Base-by-base conservation (phyloP, 1,139 yeast genomes). In the Magnusiomyces fungicola region DNA sequence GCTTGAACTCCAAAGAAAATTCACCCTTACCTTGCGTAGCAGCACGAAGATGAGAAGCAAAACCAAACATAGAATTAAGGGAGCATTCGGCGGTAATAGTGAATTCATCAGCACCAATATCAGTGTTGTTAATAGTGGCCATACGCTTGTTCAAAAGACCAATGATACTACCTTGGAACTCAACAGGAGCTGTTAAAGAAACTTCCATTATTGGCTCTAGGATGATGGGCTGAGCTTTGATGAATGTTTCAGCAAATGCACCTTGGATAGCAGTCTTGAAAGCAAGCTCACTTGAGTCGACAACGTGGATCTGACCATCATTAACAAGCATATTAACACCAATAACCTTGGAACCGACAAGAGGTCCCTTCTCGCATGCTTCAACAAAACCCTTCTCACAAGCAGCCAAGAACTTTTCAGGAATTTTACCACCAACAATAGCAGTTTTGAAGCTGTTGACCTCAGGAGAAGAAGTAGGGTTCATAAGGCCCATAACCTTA, bases 1-100 rank as follows among this genome's bases (percentile, higher is more conserved):
- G 87, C 66, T 86, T 81, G 73, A 92, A 94, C 68, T 94, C 99
- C 69, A 94, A 76, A 3, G 96, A 80, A 67, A 94, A 94, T 70
- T 94, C 98, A 61, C 98, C 98, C 69, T 94, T 94, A 69, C 99
- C 99, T 71, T 94, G 98, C 23, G 98, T 92, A 55, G 87, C 83
- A 36, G 98, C 97, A 74, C 99, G 84, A 66, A 94, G 76, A 24
- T 88, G 81, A 14, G 97, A 87, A 12, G 97, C 96, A 68, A 92
- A 88, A 22, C 98, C 98, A 67, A 94, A 94, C 89, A 94, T 81
- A 54, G 88, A 78, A 73, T 89, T 89, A 69, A 94, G 80, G 14
- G 98, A 84, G 72, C 97, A 90, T 68, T 92, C 97, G 32, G 97
- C 95, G 52, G 80, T 79, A 54, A 92, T 81, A 14, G 95, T 87